Base-by-base conservation (phyloP, 352 stramenopile species). In the Pythium myriotylum region DNA sequence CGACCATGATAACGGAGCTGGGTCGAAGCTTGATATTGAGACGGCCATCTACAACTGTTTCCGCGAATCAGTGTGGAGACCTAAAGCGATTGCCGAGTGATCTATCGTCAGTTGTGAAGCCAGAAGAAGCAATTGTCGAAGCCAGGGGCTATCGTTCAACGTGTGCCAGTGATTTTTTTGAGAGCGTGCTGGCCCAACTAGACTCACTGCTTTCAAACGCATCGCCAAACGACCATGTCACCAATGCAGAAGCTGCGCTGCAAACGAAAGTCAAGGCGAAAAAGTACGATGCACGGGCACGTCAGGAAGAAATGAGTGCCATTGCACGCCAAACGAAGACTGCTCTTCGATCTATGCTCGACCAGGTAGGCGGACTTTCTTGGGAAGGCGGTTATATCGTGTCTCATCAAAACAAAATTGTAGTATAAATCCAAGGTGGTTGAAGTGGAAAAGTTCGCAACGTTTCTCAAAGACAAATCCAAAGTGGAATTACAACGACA, bases 211-310 rank as follows among this genome's bases (percentile, higher is more conserved):
- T 59, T 26, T 29, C 54, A 12, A 13, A 29, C 6, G n/a, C 39
- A 10, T 84, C 88, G 45, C 48, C 62, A 17, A 32, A 60, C 0
- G 68, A 86, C 26, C 74, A 62, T 20, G 19, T 79, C 20, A 45
- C 70, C 7, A 62, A 75, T n/a, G 67, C 89, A 1, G 69, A 89
- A 39, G 62, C 79, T 51, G 45, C 86, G 52, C 64, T 90, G n/a
- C 68, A 81, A 47, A 79, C 84, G 24, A 70, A 76, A 19, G 46
- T 70, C 29, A 90, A 89, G 48, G 76, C 82, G 22, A 88, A 84
- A 47, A 92, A 90, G 47, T 92, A 87, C 45, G 73, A 86, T 23
- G 66, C 73, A 20, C 86, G 86, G 48, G 82, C 67, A 17, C 54
- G 74, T 3, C 74, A 81, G 33, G 80, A 92, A 33, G 82, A 92